These are phyloP conservation scores for Phytophthora nicotianae DNA, from an alignment of 352 stramenopile genomes.

Conservation along the genomic window DNA sequence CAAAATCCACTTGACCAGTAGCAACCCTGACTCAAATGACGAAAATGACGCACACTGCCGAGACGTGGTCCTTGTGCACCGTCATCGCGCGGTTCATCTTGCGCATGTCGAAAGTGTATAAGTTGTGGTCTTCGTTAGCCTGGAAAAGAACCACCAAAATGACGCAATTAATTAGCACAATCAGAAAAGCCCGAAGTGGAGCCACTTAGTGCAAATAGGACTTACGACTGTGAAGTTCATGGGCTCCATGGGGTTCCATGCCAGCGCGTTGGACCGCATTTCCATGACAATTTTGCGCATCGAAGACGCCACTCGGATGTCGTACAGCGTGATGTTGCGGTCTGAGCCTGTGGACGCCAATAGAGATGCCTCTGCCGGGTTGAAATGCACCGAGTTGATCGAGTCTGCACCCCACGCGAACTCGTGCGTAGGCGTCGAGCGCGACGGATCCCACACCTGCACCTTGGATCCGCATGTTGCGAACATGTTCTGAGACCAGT, in stretches of 20 bases:
- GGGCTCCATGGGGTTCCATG: conserved; percentile 99
- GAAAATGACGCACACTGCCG: conserved; percentile 90
- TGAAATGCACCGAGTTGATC: conserved; percentile 94
- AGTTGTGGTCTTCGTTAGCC: conserved; percentile 99
- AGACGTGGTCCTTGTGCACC: conserved; percentile 99
- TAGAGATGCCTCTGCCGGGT: conserved; percentile 95
- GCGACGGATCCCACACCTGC: conserved; percentile 95
- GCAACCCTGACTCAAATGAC: conserved; percentile 17
- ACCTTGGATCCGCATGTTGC: conserved; percentile 93
- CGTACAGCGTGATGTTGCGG: conserved; percentile 93
- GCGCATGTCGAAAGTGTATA: conserved; percentile 99
- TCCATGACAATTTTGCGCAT: conserved; percentile 97
- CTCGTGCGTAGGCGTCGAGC: conserved; percentile 93
- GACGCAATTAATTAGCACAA: conserved; percentile 17
- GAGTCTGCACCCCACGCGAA: conserved; percentile 95
- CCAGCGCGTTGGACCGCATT: conserved; percentile 98
- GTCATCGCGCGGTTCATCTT: conserved; percentile 93
- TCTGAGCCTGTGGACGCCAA: conserved; percentile 96
- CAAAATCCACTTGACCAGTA: conserved; percentile 7
- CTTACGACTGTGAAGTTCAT: conserved; percentile 98
- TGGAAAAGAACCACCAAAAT: conserved; percentile 26
- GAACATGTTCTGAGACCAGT: conserved; percentile 95
- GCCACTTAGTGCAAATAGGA: conserved; percentile 16
- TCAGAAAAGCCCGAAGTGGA: conserved; percentile 8
- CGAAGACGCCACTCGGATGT: conserved; percentile 89